These are phyloP conservation scores for Pseudocercospora fuligena DNA, from an alignment of 2,329 filamentous ascomycete species.

Conservation along the genomic window DNA sequence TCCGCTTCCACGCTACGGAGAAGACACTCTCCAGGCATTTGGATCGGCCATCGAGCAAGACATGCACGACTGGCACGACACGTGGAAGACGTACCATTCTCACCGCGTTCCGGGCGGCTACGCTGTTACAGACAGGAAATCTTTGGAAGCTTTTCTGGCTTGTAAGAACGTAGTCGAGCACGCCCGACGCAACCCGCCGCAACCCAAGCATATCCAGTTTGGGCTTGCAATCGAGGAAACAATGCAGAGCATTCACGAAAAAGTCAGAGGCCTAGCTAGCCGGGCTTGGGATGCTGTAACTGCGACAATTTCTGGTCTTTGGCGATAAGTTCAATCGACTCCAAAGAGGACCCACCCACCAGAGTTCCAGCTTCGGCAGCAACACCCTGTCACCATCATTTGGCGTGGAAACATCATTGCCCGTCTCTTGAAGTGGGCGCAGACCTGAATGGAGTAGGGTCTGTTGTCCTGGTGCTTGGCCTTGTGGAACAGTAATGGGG, in stretches of 20 bases:
- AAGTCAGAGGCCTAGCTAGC: neutral
- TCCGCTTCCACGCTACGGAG: neutral
- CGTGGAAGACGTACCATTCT: neutral
- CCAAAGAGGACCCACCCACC: neutral
- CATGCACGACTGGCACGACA: neutral
- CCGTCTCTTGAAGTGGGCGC: neutral
- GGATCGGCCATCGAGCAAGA: neutral
- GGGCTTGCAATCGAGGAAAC: slow-evolving; percentile 3
- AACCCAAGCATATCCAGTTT: neutral
- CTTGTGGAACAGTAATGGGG: neutral
- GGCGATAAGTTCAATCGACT: neutral
- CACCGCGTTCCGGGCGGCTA: neutral
- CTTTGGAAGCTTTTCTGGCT: too few species aligned
- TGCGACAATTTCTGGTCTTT: neutral
- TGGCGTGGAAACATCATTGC: neutral
- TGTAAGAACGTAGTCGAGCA: too few species aligned
- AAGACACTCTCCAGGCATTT: neutral
- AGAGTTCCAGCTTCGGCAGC: neutral
- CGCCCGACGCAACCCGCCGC: neutral
- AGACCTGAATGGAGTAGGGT: slow-evolving; percentile 11
- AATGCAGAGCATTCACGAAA: slow-evolving; percentile 1
- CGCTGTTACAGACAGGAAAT: neutral
- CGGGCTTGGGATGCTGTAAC: neutral
- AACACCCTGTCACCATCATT: neutral
- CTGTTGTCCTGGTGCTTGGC: neutral